Conservation (phyloP, 108 stramenopile species). For the Conticribra guillardii region DNA sequence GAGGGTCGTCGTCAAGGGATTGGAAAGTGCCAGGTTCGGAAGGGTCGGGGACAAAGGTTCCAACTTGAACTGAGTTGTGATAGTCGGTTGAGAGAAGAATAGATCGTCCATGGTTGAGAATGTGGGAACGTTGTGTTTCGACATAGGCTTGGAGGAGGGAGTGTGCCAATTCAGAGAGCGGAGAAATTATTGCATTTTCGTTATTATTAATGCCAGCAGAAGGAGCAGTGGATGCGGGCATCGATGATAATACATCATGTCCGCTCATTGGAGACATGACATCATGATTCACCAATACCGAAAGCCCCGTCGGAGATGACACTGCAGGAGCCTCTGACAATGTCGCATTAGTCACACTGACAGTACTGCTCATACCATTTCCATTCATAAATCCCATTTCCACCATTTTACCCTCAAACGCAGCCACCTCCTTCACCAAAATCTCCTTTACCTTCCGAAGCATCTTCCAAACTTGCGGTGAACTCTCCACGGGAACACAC, state of each 20-base stretch:
- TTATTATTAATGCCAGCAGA: slow-evolving; percentile 5
- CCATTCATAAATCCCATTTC: slow-evolving; percentile 34
- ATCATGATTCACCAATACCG: slow-evolving; percentile 28
- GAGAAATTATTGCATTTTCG: slow-evolving; percentile 20
- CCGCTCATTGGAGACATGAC: slow-evolving; percentile 17
- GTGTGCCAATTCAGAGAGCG: slow-evolving; percentile 44
- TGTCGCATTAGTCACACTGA: background rate
- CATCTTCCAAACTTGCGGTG: slow-evolving; percentile 38
- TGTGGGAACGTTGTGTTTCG: slow-evolving; percentile 63
- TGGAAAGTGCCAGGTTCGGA: slow-evolving; percentile 39
- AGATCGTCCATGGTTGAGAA: slow-evolving; percentile 65
- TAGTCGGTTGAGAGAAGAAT: slow-evolving; percentile 80
- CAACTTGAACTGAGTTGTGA: slow-evolving; percentile 77
- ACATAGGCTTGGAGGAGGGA: slow-evolving; percentile 61
- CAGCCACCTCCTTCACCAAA: slow-evolving; percentile 38
- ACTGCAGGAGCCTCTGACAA: background rate
- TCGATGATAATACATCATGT: background rate
- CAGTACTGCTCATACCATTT: background rate
- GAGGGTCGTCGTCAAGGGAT: slow-evolving; percentile 52
- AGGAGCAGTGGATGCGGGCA: slow-evolving; percentile 16
- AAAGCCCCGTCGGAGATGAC: slow-evolving; percentile 28
- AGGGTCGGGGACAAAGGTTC: slow-evolving; percentile 44
- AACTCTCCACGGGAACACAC: slow-evolving; percentile 54
- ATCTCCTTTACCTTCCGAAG: slow-evolving; percentile 33
- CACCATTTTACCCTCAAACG: slow-evolving; percentile 60